Conservation (phyloP, 805 yeast genomes). For the Cyberlindnera maclurae region DNA sequence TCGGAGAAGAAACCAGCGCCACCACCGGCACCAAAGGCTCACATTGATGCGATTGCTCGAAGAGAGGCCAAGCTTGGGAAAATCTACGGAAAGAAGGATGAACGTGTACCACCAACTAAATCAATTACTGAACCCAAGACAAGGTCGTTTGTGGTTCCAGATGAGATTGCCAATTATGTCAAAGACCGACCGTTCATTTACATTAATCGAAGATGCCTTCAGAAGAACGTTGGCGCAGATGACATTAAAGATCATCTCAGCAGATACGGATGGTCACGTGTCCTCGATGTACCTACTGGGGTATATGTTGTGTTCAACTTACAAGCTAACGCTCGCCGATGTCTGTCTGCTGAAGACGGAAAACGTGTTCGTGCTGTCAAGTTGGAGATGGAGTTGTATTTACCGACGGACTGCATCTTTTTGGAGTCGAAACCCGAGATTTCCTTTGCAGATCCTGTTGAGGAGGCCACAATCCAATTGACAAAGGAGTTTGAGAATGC, state of each 20-base stretch:
- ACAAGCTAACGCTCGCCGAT: conserved; percentile 48
- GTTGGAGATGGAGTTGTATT: conserved; percentile 29
- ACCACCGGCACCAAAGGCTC: conserved; percentile 23
- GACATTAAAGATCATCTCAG: conserved; percentile 55
- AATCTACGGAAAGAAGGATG: no score
- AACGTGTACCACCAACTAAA: background rate
- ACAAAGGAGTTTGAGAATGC: conserved; percentile 58
- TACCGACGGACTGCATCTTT: conserved; percentile 14
- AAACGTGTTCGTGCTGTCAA: conserved; percentile 38
- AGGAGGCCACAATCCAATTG: conserved; percentile 52
- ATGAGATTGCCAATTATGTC: conserved; percentile 40
- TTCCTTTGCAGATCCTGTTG: conserved; percentile 32
- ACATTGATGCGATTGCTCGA: conserved; percentile 13
- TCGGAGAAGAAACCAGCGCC: conserved; percentile 18
- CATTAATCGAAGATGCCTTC: conserved; percentile 42
- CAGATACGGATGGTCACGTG: conserved; percentile 58
- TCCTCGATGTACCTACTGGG: conserved; percentile 56
- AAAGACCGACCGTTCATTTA: conserved; percentile 52
- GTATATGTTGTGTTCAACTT: conserved; percentile 65
- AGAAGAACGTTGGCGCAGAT: conserved; percentile 33
- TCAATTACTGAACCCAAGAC: conserved; percentile 7
- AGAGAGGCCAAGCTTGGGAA: conserved; percentile 4
- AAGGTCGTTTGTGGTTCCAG: conserved; percentile 33
- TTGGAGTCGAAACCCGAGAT: conserved; percentile 6
- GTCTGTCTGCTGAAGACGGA: conserved; percentile 58